phyloP scores from a whole-genome alignment of 108 stramenopile genomes.

The Pseudonitzschia delicatissima region DNA sequence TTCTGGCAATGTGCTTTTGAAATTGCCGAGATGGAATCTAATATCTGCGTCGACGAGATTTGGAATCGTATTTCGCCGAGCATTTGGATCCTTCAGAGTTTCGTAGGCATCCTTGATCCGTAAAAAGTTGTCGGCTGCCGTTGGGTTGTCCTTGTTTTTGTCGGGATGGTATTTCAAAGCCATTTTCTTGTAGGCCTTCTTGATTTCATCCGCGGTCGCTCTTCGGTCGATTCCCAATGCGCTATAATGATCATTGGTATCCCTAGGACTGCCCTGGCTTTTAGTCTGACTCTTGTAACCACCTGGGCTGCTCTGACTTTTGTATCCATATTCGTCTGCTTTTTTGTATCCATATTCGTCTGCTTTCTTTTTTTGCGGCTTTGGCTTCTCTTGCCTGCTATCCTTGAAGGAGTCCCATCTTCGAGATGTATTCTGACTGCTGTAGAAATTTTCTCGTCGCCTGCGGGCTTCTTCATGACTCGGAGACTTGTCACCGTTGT shows the following conservation, averaged over 20 bases:
- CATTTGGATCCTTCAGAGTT: slow-evolving; percentile 49
- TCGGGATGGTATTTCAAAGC: slow-evolving; percentile 50
- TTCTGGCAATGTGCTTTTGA: too few species aligned
- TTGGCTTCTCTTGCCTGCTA: slow-evolving; percentile 11
- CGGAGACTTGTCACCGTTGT: slow-evolving; percentile 15
- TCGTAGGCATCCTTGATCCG: slow-evolving; percentile 76
- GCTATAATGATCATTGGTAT: slow-evolving; percentile 40
- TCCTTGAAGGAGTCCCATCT: slow-evolving; percentile 70
- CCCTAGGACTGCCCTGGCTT: not conserved
- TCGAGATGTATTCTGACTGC: slow-evolving; percentile 32
- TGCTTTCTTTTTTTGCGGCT: slow-evolving; percentile 1
- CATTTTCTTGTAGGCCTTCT: slow-evolving; percentile 70
- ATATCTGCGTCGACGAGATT: slow-evolving; percentile 7
- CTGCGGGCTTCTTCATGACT: slow-evolving; percentile 26
- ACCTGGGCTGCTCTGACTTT: slow-evolving; percentile 2
- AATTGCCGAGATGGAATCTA: too few species aligned
- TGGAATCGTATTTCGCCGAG: slow-evolving; percentile 67
- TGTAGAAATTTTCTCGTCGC: slow-evolving; percentile 44
- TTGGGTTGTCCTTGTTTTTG: slow-evolving; percentile 40
- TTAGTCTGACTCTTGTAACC: slow-evolving; percentile 5
- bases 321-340: slow-evolving; percentile 12
- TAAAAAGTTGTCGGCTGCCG: slow-evolving; percentile 73
- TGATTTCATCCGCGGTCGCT: slow-evolving; percentile 64
- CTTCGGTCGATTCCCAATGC: slow-evolving; percentile 51
- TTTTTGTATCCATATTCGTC: not conserved